Percentiles rank a stretch among this genome's conserved stretches.
phyloP scores from a whole-genome alignment of 768 basidiomycete genomes.

The Rubroboletus satanas region DNA sequence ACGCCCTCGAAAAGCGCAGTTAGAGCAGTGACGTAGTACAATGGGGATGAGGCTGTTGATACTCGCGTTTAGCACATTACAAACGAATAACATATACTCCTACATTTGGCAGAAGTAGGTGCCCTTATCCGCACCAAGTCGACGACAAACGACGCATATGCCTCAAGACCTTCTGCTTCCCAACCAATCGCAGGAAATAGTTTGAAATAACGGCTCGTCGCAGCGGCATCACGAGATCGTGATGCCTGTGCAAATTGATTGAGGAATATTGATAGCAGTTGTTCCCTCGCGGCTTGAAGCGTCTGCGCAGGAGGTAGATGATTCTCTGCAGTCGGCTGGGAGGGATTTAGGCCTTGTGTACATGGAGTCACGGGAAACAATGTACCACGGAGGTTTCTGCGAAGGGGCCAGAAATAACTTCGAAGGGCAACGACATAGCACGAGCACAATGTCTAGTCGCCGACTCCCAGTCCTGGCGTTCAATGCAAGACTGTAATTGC shows the following conservation, averaged over 20 bases:
- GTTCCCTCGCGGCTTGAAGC: constrained; percentile 67
- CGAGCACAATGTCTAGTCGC: constrained; percentile 88
- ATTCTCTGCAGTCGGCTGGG: constrained; percentile 84
- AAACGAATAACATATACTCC: constrained; percentile 8
- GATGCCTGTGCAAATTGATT: constrained; percentile 83
- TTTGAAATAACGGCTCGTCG: constrained; percentile 93
- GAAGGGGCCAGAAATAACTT: constrained; percentile 79
- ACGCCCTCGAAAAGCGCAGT: constrained; percentile 94
- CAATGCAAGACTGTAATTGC: constrained; percentile 58
- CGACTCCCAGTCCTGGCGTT: constrained; percentile 89
- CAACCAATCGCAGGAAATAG: constrained; percentile 94
- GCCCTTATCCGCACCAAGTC: constrained; percentile 79
- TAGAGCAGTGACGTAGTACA: constrained; percentile 86
- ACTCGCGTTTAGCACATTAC: constrained; percentile 6
- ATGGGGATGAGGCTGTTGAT: constrained; percentile 75
- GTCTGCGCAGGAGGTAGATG: constrained; percentile 85
- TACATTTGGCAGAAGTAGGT: constrained; percentile 81
- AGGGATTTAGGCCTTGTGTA: background rate
- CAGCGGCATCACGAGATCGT: constrained; percentile 72
- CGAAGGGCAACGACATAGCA: constrained; percentile 79
- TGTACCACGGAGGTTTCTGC: constrained; percentile 84
- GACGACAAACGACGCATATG: constrained; percentile 90
- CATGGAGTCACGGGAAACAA: constrained; percentile 10
- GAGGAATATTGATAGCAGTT: constrained; percentile 73
- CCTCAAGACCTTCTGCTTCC: constrained; percentile 86